Evolutionary conservation across 768 basidiomycete species (phyloP).

Genomic region (Tulasnella sp.): DNA sequence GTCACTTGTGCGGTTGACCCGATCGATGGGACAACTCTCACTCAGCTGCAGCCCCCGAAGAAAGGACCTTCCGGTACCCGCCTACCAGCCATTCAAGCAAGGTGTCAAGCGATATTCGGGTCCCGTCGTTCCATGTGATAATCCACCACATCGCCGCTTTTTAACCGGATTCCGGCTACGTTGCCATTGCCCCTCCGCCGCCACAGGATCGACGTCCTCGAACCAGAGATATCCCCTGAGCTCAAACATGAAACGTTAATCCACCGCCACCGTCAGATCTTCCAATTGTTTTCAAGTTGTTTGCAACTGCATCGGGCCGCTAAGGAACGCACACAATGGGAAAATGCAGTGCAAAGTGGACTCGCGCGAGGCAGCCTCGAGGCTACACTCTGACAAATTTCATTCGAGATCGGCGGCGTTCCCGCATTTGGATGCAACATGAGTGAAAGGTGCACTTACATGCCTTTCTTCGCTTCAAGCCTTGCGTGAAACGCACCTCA

Average conservation of each 20-base stretch:
- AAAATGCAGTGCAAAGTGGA: neutral
- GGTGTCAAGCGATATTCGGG: neutral
- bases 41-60: neutral
- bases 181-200: neutral
- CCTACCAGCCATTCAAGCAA: neutral
- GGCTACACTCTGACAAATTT: neutral
- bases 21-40: neutral
- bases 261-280: constrained; percentile 5
- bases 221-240: neutral
- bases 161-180: neutral
- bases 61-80: neutral
- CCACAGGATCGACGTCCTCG: neutral
- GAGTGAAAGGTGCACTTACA: constrained; percentile 16
- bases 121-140: neutral
- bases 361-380: constrained; percentile 9
- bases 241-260: constrained; percentile 16
- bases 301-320: neutral
- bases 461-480: constrained; percentile 8
- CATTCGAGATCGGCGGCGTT: constrained; percentile 9
- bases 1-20: neutral
- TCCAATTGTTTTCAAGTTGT: neutral
- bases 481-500: constrained; percentile 13
- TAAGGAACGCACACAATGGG: constrained; percentile 10
- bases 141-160: neutral
- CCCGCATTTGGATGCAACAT: constrained; percentile 5